Base-by-base conservation (phyloP, 495 filamentous ascomycete species). In the Lichenothelia convexa region DNA sequence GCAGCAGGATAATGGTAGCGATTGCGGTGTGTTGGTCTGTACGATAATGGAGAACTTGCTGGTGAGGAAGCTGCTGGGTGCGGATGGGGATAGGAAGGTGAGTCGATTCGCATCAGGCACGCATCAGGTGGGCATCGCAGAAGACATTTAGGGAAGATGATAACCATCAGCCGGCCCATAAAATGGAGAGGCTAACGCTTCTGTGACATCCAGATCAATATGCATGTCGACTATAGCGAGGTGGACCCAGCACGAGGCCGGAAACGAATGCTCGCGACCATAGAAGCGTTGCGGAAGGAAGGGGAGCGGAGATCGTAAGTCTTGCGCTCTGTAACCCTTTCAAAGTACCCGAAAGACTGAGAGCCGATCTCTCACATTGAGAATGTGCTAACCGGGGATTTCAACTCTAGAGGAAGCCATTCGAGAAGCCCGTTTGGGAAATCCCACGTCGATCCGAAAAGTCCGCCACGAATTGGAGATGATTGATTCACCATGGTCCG, bases 11-110 rank as follows among this genome's bases (percentile, higher is more conserved):
- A 94, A 95, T 46, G 71, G 76, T 36, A 81, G 67, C 43, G 91
- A 95, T 58, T 99, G 91, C 50, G 91, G 91, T 11, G 84, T 99
- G 0, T 94, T 83, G 54, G 91, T 99, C 1, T 95, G 91, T 54
- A 68, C 93, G 45, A 67, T 78, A 38, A 99, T 95, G 86, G 68
- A 80, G 26, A 72, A 93, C 54, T 57, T 99, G 12, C 69, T 97
- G 15, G 55, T 93, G 23, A 82, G 80, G 55, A 65, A 79, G 31
- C 58, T 99, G n/a, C 58, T 99, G 30, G 66, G 61, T 30, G 80
- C 78, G 3, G 75, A 80, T 45, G 68, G 73, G 1, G 68, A 67
- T 35, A 69, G 83, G 50, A 89, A 89, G 55, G 71, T 94, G n/a
- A 83, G 72, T n/a, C n/a, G n/a, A n/a, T n/a, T n/a, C n/a, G n/a